Evolutionary conservation across 352 stramenopile genomes (phyloP), one percentile per base, ranked within the genome.

Genomic region (Phytophthora vignae): DNA sequence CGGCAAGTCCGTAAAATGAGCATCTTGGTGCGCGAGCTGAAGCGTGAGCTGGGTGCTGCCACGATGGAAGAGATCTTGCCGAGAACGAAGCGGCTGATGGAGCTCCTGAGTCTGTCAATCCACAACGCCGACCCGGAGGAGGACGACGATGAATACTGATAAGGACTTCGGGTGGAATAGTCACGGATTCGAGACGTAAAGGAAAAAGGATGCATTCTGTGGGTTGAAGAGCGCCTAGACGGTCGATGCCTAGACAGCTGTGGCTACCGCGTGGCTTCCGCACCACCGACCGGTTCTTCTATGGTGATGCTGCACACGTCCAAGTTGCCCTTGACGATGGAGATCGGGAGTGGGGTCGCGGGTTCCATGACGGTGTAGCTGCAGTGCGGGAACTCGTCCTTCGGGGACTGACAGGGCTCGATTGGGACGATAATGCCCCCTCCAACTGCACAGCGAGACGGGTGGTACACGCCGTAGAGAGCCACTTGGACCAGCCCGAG

Each of bases 1-100:
- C 87, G 72, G 9, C 73, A 94, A 85, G 88, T 96, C 19, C 85
- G 88, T 0, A 72, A 91, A 55, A 92, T 94, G 84, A 84, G 77
- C 25, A 68, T 94, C 21, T 65, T 94, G 11, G 64, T 96, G 0
- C 85, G 83, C n/a, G 78, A 88, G 7, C 79, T 96, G 1, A 92
- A 94, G 61, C 87, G 83, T n/a, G 88, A 94, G 61, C 73, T 96
- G 4, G 88, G 88, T 1, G 88, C 88, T 25, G 71, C 81, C 2
- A 85, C 84, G 22, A 90, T 90, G 60, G 69, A 94, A 2, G 87
- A 96, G 52, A 93, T 96, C 44, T 57, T 96, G 2, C 87, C 88
- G 2, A 84, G 88, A 42, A 93, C 85, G 8, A 86, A 90, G 55
- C 81, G 87, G 2, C 73, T 96, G 59, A 96, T 96, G 87, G 87